These are phyloP conservation scores for Wolfiporia cocos DNA, from an alignment of 1,284 basidiomycete genomes.

Conservation along the genomic window DNA sequence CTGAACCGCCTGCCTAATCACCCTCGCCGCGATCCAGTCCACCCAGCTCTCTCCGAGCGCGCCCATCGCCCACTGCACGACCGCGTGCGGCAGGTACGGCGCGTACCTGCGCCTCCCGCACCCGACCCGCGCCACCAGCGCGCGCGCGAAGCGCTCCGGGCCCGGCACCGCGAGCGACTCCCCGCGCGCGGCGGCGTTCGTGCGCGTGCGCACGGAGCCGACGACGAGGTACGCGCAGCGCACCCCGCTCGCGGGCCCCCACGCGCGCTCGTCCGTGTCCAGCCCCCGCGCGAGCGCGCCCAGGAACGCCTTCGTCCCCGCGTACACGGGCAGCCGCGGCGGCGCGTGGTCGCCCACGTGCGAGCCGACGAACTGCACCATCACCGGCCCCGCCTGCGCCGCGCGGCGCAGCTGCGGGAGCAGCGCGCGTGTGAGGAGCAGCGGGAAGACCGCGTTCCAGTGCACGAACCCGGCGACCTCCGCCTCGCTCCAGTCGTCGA, in stretches of 20 bases:
- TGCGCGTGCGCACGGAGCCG: constrained; percentile 18
- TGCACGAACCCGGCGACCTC: constrained; percentile 14
- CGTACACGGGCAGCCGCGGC: constrained; percentile 21
- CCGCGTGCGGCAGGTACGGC: constrained; percentile 17
- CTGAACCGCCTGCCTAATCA: too few relatives aligned
- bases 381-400: constrained; percentile 17
- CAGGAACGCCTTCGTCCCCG: constrained; percentile 22
- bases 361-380: constrained; percentile 23
- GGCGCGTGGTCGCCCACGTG: constrained; percentile 17
- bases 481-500: constrained; percentile 18
- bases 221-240: constrained; percentile 19
- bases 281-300: constrained; percentile 18
- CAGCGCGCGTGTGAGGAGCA: constrained; percentile 23
- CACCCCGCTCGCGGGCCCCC: constrained; percentile 17
- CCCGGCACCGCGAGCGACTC: constrained; percentile 14
- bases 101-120: constrained; percentile 14
- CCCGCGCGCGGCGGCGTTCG: constrained; percentile 9
- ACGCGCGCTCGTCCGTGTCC: constrained; percentile 21
- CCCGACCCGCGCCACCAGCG: constrained; percentile 14
- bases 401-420: constrained; percentile 22
- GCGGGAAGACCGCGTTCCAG: constrained; percentile 22
- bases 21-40: constrained; percentile 13
- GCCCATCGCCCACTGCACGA: constrained; percentile 9
- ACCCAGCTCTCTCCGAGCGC: constrained; percentile 7
- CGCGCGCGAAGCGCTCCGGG: constrained; percentile 14